Percentiles rank a stretch among this genome's conserved stretches.
These are phyloP conservation scores for Butyriboletus appendiculatus DNA, from an alignment of 1,284 basidiomycete genomes.

Conservation along the genomic window DNA sequence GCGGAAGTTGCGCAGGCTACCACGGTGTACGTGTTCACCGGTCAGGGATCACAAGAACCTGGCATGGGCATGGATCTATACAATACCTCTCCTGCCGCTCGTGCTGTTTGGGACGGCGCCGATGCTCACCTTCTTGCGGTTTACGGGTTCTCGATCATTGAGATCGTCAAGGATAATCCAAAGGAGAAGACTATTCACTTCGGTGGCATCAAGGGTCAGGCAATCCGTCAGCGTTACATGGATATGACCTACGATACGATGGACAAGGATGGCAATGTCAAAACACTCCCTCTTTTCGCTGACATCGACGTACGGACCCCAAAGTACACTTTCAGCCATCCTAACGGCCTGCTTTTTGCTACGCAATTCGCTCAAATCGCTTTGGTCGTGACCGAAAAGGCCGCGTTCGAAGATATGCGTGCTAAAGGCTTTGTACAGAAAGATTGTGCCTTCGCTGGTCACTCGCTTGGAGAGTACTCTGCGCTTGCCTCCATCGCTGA, in stretches of 20 bases:
- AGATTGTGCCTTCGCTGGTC: constrained; percentile 93
- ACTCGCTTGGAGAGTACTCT: constrained; percentile 98
- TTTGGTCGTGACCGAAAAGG: constrained; percentile 95
- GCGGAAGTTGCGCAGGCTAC: constrained; percentile 92
- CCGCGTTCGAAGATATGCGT: constrained; percentile 98
- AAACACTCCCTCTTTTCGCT: constrained; percentile 91
- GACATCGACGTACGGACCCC: constrained; percentile 92
- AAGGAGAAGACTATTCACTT: constrained; percentile 99
- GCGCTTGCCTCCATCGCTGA: constrained; percentile 97
- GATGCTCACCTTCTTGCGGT: constrained; percentile 92
- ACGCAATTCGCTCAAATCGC: constrained; percentile 99
- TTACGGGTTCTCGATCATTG: constrained; percentile 97
- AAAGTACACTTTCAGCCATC: constrained; percentile 97
- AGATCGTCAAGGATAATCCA: constrained; percentile 97
- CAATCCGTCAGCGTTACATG: constrained; percentile 98
- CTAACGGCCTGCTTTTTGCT: constrained; percentile 92
- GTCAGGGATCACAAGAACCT: constrained; percentile 97
- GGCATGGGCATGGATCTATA: constrained; percentile 99
- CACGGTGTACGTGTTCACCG: constrained; percentile 97
- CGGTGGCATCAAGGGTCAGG: constrained; percentile 98
- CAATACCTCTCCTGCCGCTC: constrained; percentile 88
- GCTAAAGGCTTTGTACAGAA: constrained; percentile 93
- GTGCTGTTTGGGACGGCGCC: constrained; percentile 96
- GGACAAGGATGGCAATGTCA: constrained; percentile 93
- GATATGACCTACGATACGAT: constrained; percentile 97